These are phyloP conservation scores for Phytopythium montanum DNA, from an alignment of 352 stramenopile species.

Conservation along the genomic window DNA sequence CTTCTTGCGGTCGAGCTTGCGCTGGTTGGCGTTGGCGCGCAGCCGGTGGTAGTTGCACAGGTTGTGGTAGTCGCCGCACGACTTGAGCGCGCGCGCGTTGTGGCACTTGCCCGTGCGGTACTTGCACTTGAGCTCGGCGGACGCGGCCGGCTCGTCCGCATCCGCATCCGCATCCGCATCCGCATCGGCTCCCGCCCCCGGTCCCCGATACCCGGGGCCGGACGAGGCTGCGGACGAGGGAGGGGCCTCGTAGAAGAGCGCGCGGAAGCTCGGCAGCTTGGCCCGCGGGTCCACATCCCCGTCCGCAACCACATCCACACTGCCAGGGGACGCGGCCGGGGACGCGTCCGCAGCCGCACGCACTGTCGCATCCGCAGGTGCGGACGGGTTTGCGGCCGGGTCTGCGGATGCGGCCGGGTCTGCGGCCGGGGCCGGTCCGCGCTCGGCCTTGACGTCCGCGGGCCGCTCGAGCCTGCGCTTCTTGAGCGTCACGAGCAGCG, in stretches of 20 bases:
- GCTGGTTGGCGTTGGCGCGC: constrained; percentile 76
- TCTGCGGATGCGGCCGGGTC: too few species aligned
- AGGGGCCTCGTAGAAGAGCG: constrained; percentile 39
- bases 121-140: constrained; percentile 64
- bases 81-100: constrained; percentile 70
- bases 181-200: too few species aligned
- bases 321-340: constrained; percentile 2
- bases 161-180: too few species aligned
- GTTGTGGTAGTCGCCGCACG: constrained; percentile 76
- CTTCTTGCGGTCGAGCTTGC: constrained; percentile 83
- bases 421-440: constrained; percentile 7
- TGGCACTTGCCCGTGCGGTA: constrained; percentile 82
- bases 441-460: constrained; percentile 4
- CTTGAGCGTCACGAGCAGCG: constrained; percentile 63
- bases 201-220: not conserved
- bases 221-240: constrained; percentile 7
- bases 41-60: constrained; percentile 82
- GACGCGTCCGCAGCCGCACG: not conserved
- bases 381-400: too few species aligned
- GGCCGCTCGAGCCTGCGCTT: constrained; percentile 38
- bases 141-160: constrained; percentile 13
- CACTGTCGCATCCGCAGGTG: too few species aligned
- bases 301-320: constrained; percentile 7
- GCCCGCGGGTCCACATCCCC: constrained; percentile 8
- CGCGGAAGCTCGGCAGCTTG: constrained; percentile 63